phyloP scores from a whole-genome alignment of 306 rosid genomes.

The Quercus bicolor region DNA sequence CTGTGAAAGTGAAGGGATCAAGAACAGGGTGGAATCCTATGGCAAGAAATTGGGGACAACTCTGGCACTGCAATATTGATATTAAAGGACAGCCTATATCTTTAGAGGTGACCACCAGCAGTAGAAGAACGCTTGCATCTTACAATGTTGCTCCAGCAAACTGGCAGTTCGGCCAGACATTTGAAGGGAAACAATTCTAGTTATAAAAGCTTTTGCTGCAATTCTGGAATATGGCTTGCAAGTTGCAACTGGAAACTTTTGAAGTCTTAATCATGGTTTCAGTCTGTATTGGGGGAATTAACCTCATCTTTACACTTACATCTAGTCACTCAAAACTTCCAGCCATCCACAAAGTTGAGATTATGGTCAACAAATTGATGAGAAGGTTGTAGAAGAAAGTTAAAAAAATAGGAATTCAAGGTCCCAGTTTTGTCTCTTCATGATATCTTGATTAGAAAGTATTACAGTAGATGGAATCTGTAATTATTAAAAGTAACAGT shows the following conservation, averaged over 20 bases:
- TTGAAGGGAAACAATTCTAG: slow-evolving; percentile 84
- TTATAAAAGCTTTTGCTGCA: slow-evolving; percentile 15
- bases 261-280: slow-evolving; percentile 21
- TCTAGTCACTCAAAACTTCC: slow-evolving; percentile 2
- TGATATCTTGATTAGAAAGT: slow-evolving; percentile 15
- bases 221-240: slow-evolving; percentile 16
- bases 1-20: slow-evolving; percentile 93
- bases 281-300: slow-evolving; percentile 12
- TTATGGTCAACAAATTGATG: slow-evolving; percentile 21
- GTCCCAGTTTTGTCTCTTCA: slow-evolving; percentile 28
- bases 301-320: slow-evolving; percentile 30
- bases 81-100: slow-evolving; percentile 83
- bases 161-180: slow-evolving; percentile 85
- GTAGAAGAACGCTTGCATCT: slow-evolving; percentile 74
- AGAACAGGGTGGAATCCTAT: slow-evolving; percentile 94
- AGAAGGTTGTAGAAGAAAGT: slow-evolving; percentile 20
- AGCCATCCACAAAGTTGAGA: slow-evolving; percentile 14
- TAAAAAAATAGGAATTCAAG: slow-evolving; percentile 20
- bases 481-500: slow-evolving; percentile 16
- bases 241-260: slow-evolving; percentile 20
- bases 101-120: slow-evolving; percentile 74
- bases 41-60: slow-evolving; percentile 93
- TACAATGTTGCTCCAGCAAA: slow-evolving; percentile 73
- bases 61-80: slow-evolving; percentile 81
- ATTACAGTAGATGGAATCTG: slow-evolving; percentile 26